Evolutionary conservation across 768 basidiomycete species (phyloP).

Genomic region (Strobilomyces confusus): DNA sequence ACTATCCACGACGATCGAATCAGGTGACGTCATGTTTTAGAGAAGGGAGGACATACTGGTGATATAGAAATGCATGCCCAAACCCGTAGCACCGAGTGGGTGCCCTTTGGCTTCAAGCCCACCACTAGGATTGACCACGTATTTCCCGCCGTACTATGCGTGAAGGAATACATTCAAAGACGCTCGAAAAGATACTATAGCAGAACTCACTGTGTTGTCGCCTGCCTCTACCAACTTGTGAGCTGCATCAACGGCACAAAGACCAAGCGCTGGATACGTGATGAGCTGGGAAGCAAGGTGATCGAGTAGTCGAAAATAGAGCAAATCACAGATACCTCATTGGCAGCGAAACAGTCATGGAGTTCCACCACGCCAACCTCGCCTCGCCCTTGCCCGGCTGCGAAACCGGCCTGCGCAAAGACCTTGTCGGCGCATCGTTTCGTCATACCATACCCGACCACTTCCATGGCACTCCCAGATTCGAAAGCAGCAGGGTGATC

Average conservation of each 20-base stretch:
- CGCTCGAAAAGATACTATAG: background rate
- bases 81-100: constrained; percentile 76
- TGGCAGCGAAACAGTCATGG: constrained; percentile 83
- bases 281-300: constrained; percentile 48
- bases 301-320: background rate
- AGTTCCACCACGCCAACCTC: constrained; percentile 82
- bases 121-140: constrained; percentile 79
- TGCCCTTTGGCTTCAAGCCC: constrained; percentile 89
- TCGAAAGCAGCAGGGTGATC: constrained; percentile 66
- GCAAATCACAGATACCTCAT: constrained; percentile 49
- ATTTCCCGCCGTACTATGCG: constrained; percentile 75
- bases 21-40: background rate
- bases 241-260: constrained; percentile 63
- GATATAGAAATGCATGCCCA: constrained; percentile 87
- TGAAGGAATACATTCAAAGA: background rate
- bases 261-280: constrained; percentile 75
- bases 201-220: constrained; percentile 66
- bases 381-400: constrained; percentile 56
- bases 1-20: constrained; percentile 36
- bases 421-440: constrained; percentile 63
- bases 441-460: constrained; percentile 79
- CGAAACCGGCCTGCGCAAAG: constrained; percentile 68
- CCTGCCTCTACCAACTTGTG: constrained; percentile 69
- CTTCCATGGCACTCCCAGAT: constrained; percentile 67
- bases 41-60: constrained; percentile 46